These are phyloP conservation scores for Claviceps sp. DNA, from an alignment of 2,329 filamentous ascomycete species.

Conservation along the genomic window DNA sequence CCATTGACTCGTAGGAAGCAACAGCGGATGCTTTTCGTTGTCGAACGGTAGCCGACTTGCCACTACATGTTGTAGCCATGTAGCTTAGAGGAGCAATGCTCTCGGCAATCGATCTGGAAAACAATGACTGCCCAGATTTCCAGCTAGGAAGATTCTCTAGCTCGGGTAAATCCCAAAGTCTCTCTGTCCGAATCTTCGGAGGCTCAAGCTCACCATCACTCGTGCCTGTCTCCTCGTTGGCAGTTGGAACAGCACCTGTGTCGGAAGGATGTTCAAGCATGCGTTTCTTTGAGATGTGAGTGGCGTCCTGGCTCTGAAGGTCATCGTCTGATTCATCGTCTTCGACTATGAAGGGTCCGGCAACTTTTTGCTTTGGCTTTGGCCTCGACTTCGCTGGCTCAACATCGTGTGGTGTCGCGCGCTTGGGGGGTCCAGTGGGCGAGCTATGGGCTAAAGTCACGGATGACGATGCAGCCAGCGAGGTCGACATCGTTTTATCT, in stretches of 20 bases:
- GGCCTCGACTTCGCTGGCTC: conserved; percentile 21
- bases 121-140: conserved; percentile 13
- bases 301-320: conserved; percentile 3
- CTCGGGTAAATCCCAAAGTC: not conserved
- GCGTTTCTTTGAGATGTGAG: conserved; percentile 17
- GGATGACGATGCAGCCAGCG: conserved; percentile 49
- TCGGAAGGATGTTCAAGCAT: conserved; percentile 16
- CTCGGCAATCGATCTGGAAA: conserved; percentile 15
- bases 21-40: conserved; percentile 33
- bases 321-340: conserved; percentile 20
- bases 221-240: not conserved
- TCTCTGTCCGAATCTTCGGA: not conserved
- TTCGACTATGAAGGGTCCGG: conserved; percentile 27
- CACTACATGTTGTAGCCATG: conserved; percentile 40
- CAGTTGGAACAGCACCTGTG: not conserved
- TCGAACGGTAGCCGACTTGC: conserved; percentile 41
- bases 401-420: conserved; percentile 22
- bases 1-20: conserved; percentile 50
- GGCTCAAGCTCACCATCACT: conserved; percentile 2
- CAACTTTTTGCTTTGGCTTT: conserved; percentile 20
- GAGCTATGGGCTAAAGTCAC: conserved; percentile 41
- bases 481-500: conserved; percentile 15
- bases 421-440: conserved; percentile 20
- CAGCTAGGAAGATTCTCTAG: conserved; percentile 6
- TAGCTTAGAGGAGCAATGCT: conserved; percentile 19